phyloP scores from a whole-genome alignment of 805 yeast genomes.

The Cyberlindnera lachancei region DNA sequence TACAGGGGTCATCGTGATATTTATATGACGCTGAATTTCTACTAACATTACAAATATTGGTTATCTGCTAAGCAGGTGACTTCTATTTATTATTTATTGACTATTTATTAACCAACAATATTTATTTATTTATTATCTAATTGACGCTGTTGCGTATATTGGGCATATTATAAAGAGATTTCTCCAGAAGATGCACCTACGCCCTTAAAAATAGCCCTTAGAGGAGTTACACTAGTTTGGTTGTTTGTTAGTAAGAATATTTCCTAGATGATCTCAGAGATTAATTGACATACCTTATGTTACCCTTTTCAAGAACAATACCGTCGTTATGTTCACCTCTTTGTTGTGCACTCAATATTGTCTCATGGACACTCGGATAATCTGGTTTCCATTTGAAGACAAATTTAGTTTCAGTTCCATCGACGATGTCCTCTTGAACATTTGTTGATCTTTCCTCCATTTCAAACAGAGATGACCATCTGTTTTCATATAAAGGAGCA shows the following conservation, averaged over 20 bases:
- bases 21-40: too few species aligned
- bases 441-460: constrained; percentile 8
- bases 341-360: constrained; percentile 31
- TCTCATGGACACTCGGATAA: constrained; percentile 56
- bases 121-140: too few species aligned
- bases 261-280: neutral
- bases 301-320: constrained; percentile 25
- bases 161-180: too few species aligned
- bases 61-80: neutral
- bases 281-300: constrained; percentile 19
- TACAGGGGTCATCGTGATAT: too few species aligned
- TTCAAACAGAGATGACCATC: constrained; percentile 64
- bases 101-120: too few species aligned
- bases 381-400: constrained; percentile 81
- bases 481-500: constrained; percentile 72
- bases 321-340: constrained; percentile 22
- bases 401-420: constrained; percentile 35
- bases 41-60: too few species aligned
- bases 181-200: constrained; percentile 61
- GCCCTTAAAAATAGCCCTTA: constrained; percentile 63
- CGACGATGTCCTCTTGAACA: constrained; percentile 38
- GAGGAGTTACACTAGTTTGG: constrained; percentile 53
- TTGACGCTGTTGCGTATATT: too few species aligned
- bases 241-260: constrained; percentile 15
- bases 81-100: constrained; percentile 1